phyloP scores from a whole-genome alignment of 345 rosid genomes.

The Pistacia integerrima region DNA sequence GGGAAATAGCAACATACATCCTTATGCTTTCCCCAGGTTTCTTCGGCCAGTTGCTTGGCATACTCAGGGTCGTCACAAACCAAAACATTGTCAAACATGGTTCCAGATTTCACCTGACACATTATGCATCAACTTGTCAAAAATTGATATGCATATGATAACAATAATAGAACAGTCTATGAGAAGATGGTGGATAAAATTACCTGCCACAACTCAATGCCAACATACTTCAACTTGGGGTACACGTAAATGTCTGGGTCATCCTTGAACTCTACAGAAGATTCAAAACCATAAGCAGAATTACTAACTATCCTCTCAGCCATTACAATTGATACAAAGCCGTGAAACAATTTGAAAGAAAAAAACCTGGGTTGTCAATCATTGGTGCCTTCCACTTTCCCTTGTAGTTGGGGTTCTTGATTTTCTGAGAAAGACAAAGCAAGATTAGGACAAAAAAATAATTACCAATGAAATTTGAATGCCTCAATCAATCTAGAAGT shows the following conservation, averaged over 20 bases:
- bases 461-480: conserved; percentile 10
- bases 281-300: conserved; percentile 3
- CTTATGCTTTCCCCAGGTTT: conserved; percentile 94
- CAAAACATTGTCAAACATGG: conserved; percentile 89
- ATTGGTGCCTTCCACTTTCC: conserved; percentile 97
- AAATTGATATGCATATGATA: not conserved
- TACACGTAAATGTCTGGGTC: conserved; percentile 84
- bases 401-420: conserved; percentile 91
- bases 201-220: conserved; percentile 99
- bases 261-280: conserved; percentile 82
- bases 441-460: conserved; percentile 1
- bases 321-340: not conserved
- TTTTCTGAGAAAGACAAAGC: conserved; percentile 56
- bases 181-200: conserved; percentile 1
- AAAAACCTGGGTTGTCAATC: conserved; percentile 97
- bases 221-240: conserved; percentile 93
- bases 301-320: not conserved
- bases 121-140: not conserved
- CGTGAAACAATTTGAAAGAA: not conserved
- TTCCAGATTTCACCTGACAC: conserved; percentile 89
- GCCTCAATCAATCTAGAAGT: conserved; percentile 4
- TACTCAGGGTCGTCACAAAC: conserved; percentile 76
- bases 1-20: conserved; percentile 56
- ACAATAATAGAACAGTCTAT: not conserved
- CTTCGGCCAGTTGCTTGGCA: conserved; percentile 86